These are phyloP conservation scores for Elongisporangium prolatum DNA, from an alignment of 352 stramenopile species.

Conservation along the genomic window DNA sequence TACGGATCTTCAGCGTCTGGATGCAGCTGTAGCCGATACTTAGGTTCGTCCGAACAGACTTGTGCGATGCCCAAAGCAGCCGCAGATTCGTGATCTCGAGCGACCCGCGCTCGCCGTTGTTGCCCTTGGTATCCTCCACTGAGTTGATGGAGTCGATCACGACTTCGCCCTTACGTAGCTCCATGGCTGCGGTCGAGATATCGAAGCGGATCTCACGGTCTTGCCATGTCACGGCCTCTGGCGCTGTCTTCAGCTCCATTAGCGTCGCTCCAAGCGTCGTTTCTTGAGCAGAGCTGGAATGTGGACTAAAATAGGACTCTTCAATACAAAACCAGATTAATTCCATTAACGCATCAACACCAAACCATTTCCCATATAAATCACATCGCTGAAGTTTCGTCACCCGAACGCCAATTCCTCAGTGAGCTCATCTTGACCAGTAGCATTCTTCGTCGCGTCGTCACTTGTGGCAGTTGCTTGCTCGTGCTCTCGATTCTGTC, in stretches of 20 bases:
- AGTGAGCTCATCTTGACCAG: too few species aligned
- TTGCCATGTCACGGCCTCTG: conserved; percentile 81
- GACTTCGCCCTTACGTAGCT: conserved; percentile 74
- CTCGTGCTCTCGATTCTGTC: too few species aligned
- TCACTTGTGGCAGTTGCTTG: too few species aligned
- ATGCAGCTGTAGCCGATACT: conserved; percentile 85
- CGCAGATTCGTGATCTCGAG: conserved; percentile 91
- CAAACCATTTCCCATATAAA: too few species aligned
- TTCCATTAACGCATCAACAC: too few species aligned
- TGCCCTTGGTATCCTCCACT: conserved; percentile 93
- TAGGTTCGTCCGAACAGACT: conserved; percentile 79
- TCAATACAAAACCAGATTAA: too few species aligned
- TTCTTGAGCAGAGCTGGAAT: too few species aligned
- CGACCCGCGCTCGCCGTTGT: conserved; percentile 89
- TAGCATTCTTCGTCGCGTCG: too few species aligned
- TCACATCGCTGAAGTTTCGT: too few species aligned
- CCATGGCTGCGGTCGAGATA: conserved; percentile 46
- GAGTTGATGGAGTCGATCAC: conserved; percentile 92
- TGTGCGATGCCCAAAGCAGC: conserved; percentile 89
- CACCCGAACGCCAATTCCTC: too few species aligned
- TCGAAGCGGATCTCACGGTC: conserved; percentile 91
- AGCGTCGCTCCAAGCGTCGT: too few species aligned
- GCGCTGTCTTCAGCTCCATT: conserved; percentile 53
- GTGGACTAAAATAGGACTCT: too few species aligned
- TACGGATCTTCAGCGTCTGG: conserved; percentile 87